A percentile compares a stretch with the other conserved stretches of the same genome.
phyloP scores from a whole-genome alignment of 345 rosid genomes.

The Gossypium stocksii region DNA sequence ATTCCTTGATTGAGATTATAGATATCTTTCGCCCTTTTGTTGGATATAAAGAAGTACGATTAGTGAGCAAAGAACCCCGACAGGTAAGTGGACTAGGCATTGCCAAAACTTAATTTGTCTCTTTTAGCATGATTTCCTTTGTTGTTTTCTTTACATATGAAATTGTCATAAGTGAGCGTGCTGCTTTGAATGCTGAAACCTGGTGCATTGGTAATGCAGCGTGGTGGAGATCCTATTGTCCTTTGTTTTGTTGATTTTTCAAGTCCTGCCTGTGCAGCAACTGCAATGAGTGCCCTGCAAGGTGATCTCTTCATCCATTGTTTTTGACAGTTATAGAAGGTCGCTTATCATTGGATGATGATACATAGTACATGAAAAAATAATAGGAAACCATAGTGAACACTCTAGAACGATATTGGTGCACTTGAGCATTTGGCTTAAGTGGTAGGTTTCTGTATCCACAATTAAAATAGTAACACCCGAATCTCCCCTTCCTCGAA shows the following conservation, averaged over 20 bases:
- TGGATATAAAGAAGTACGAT: slow-evolving; percentile 79
- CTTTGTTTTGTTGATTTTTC: slow-evolving; percentile 88
- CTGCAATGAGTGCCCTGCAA: slow-evolving; percentile 87
- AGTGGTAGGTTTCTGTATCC: background rate
- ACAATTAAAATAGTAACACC: background rate
- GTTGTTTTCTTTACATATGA: too few relatives aligned
- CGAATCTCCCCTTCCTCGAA: too few relatives aligned
- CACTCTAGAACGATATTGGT: background rate
- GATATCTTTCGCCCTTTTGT: slow-evolving; percentile 62
- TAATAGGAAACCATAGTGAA: background rate
- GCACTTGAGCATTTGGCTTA: background rate
- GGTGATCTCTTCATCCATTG: slow-evolving; percentile 14
- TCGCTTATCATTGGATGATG: background rate
- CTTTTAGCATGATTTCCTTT: too few relatives aligned
- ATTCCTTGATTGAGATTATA: background rate
- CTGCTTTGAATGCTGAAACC: too few relatives aligned
- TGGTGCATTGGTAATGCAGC: too few relatives aligned
- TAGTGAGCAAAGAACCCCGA: slow-evolving; percentile 72
- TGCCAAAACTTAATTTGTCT: background rate
- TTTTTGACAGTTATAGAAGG: background rate
- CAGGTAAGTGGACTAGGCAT: background rate
- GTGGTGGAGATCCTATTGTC: slow-evolving; percentile 35
- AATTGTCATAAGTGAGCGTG: too few relatives aligned
- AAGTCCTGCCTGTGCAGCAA: slow-evolving; percentile 83
- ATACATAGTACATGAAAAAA: background rate